Evolutionary conservation across 164 flowering plant genomes (phyloP).

Genomic region (Tinospora cordifolia): DNA sequence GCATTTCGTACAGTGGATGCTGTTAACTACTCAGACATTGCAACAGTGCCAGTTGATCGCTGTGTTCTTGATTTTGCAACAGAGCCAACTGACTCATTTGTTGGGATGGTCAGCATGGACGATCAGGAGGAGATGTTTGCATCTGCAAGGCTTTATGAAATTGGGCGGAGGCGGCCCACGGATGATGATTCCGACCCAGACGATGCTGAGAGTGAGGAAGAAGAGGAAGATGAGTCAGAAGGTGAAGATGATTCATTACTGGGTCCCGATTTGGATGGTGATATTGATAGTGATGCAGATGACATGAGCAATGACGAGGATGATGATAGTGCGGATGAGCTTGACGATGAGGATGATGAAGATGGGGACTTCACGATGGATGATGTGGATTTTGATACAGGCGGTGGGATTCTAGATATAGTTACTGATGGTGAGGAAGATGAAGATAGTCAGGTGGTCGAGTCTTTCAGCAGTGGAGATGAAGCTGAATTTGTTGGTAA

Average conservation of each 20-base stretch:
- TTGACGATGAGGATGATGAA: conserved; percentile 29
- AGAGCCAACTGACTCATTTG: conserved; percentile 82
- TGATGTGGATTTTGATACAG: conserved; percentile 40
- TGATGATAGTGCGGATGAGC: conserved; percentile 27
- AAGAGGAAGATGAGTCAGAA: conserved; percentile 64
- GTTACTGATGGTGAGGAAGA: conserved; percentile 64
- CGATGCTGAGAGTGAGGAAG: conserved; percentile 86
- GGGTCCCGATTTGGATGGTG: conserved; percentile 44
- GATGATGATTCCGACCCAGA: conserved; percentile 98
- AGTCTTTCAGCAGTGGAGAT: conserved; percentile 66
- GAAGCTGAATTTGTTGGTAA: conserved; percentile 39
- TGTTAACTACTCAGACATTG: conserved; percentile 82
- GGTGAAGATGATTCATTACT: conserved; percentile 42
- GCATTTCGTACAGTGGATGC: conserved; percentile 92
- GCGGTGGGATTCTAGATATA: conserved; percentile 40
- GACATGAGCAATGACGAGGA: conserved; percentile 20
- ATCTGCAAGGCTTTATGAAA: conserved; percentile 78
- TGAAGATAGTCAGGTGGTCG: conserved; percentile 39
- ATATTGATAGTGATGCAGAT: conserved; percentile 45
- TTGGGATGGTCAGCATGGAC: conserved; percentile 85
- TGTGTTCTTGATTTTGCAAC: conserved; percentile 87
- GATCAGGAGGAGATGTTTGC: conserved; percentile 85
- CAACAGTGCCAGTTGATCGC: conserved; percentile 81
- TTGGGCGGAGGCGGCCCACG: conserved; percentile 76
- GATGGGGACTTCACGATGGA: conserved; percentile 37